Evolutionary conservation across 129 eudicot species (phyloP).

Genomic region (Oenanthe sinensis): DNA sequence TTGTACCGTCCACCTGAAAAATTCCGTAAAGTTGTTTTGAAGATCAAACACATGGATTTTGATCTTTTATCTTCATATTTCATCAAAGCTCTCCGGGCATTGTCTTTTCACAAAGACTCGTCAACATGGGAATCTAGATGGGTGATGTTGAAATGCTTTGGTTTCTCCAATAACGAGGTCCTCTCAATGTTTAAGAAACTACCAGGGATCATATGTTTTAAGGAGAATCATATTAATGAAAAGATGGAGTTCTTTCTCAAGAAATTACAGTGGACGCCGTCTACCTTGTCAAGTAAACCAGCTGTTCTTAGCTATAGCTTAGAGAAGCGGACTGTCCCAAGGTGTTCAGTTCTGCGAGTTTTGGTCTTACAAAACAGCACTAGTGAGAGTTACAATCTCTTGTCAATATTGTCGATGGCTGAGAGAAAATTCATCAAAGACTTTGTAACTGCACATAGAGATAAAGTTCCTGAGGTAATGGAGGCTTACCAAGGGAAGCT

Average conservation of each 20-base stretch:
- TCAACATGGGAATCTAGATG: slow-evolving; percentile 10
- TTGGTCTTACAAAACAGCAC: background rate
- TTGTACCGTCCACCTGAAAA: background rate
- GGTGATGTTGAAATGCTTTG: slow-evolving; percentile 4
- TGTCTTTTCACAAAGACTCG: background rate
- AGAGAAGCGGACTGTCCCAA: background rate
- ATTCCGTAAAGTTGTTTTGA: background rate
- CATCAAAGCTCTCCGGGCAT: background rate
- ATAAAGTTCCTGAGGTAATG: background rate
- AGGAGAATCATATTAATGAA: background rate
- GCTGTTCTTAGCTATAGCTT: background rate
- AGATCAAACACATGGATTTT: slow-evolving; percentile 11
- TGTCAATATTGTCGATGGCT: background rate
- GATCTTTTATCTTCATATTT: background rate
- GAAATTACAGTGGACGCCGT: background rate
- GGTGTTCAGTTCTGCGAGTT: background rate
- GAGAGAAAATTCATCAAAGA: background rate
- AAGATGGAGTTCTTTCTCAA: background rate
- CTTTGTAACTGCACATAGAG: background rate
- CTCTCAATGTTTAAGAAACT: background rate
- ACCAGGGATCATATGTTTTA: background rate
- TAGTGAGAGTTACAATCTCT: background rate
- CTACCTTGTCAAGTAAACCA: background rate
- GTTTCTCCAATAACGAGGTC: slow-evolving; percentile 12
- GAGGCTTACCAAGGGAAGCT: background rate